phyloP scores from a whole-genome alignment of 2,329 filamentous ascomycete genomes.

The Xylariaceae sp. region DNA sequence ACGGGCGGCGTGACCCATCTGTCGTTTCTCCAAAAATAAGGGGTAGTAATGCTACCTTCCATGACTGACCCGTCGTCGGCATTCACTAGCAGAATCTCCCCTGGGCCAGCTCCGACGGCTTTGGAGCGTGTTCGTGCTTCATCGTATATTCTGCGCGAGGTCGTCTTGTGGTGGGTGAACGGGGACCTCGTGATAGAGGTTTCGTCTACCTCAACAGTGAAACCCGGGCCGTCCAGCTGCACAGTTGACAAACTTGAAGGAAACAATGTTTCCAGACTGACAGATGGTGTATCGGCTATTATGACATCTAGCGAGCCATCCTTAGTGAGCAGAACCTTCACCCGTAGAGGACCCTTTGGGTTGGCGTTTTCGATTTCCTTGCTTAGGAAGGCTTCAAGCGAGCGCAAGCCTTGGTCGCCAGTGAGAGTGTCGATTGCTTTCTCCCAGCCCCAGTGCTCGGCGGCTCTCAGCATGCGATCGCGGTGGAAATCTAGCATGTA shows the following conservation, averaged over 20 bases:
- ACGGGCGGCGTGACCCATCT: constrained; percentile 79
- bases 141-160: constrained; percentile 68
- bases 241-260: constrained; percentile 51
- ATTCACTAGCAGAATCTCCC: constrained; percentile 77
- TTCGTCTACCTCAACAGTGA: constrained; percentile 45
- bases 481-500: constrained; percentile 80
- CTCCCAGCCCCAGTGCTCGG: constrained; percentile 55
- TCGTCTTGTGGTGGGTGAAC: constrained; percentile 88
- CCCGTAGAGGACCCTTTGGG: constrained; percentile 38
- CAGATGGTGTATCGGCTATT: constrained; percentile 25
- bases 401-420: constrained; percentile 44
- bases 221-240: constrained; percentile 33
- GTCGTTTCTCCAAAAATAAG: constrained; percentile 72
- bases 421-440: constrained; percentile 43
- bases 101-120: constrained; percentile 49
- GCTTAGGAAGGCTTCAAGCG: constrained; percentile 40
- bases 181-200: constrained; percentile 46
- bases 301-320: constrained; percentile 47
- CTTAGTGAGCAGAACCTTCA: constrained; percentile 55
- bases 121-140: constrained; percentile 61
- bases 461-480: constrained; percentile 70
- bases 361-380: constrained; percentile 24
- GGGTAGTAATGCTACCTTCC: constrained; percentile 80
- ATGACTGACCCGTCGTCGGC: constrained; percentile 62
- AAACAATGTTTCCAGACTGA: constrained; percentile 47